Evolutionary conservation across 2,329 filamentous ascomycete species (phyloP), one percentile per base, ranked within the genome.

Genomic region (Orbilia blumenaviensis): DNA sequence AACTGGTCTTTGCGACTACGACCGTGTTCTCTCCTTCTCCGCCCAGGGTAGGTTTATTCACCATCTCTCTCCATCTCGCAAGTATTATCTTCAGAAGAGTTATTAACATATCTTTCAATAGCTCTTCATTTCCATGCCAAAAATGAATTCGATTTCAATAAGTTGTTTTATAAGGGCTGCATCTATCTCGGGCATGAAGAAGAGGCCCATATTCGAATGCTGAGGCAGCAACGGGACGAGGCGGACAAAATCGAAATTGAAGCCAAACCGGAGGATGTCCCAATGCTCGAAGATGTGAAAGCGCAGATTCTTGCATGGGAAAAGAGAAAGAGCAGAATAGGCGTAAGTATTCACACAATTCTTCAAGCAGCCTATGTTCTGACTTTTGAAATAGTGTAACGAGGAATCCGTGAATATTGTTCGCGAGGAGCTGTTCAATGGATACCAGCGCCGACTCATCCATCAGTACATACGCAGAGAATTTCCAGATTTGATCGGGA

Each of bases 391-490:
- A 23, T 58, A 76, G 63, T 27, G 69, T 25, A 18, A 21, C 6
- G 16, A 12, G 14, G 58, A 36, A 3, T 76, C 69, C 18, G 21
- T 69, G 21, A 76, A 76, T 36, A 56, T 76, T 3, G 79, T 82
- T 2, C 78, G 76, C 16, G 79, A 81, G 8, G 18, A 10, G 25
- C 81, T 82, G 56, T 80, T 89, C 25, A 88, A 85, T 74, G 84
- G 85, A 0, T 91, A 87, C 78, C 89, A 92, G 80, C 88, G 89
- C 80, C 85, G 88, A 34, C 84, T 92, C 4, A 85, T 91, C 0
- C 88, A 91, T 80, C 89, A 91, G 78, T 83, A 91, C 10, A 85
- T 92, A n/a, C 85, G 88, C 10, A 86, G 85, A 12, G 89, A 91
- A 78, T 92, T 85, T 54, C 85, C 86, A 10, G 38, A 0, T 80